phyloP scores from a whole-genome alignment of 805 yeast genomes.

The Starmerella geochares region DNA sequence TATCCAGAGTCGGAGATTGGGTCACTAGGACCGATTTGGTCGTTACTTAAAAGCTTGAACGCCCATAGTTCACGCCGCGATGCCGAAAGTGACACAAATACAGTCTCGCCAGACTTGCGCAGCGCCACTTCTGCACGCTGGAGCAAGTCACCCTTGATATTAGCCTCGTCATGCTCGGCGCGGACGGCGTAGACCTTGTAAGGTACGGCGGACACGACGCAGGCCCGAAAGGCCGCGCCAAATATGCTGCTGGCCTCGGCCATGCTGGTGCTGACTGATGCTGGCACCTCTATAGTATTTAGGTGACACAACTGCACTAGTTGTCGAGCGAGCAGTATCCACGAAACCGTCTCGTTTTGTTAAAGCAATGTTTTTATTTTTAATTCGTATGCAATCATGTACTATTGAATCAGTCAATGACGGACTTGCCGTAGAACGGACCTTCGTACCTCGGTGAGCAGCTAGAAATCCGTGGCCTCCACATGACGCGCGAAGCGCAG shows the following conservation, averaged over 20 bases:
- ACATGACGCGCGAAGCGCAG: no score
- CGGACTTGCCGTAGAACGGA: no score
- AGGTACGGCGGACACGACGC: constrained; percentile 16
- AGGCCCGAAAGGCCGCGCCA: constrained; percentile 22
- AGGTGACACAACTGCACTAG: no score
- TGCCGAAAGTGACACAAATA: constrained; percentile 10
- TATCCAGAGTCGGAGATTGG: neutral
- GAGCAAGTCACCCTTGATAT: neutral
- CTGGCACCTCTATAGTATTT: neutral
- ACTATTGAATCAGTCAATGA: no score
- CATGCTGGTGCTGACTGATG: constrained; percentile 8
- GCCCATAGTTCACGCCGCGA: constrained; percentile 25
- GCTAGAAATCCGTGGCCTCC: no score
- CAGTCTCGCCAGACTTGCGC: constrained; percentile 13
- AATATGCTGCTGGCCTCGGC: constrained; percentile 14
- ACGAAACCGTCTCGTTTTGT: no score
- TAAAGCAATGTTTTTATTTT: no score
- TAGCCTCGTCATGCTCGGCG: neutral
- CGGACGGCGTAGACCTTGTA: constrained; percentile 15
- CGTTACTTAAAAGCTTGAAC: constrained; percentile 8
- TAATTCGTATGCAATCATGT: no score
- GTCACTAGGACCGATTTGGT: neutral
- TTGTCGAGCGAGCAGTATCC: no score
- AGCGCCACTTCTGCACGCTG: constrained; percentile 20
- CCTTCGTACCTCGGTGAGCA: no score